Evolutionary conservation across 2,329 filamentous ascomycete genomes (phyloP).

Genomic region (Sporothrix pseudoabietina): DNA sequence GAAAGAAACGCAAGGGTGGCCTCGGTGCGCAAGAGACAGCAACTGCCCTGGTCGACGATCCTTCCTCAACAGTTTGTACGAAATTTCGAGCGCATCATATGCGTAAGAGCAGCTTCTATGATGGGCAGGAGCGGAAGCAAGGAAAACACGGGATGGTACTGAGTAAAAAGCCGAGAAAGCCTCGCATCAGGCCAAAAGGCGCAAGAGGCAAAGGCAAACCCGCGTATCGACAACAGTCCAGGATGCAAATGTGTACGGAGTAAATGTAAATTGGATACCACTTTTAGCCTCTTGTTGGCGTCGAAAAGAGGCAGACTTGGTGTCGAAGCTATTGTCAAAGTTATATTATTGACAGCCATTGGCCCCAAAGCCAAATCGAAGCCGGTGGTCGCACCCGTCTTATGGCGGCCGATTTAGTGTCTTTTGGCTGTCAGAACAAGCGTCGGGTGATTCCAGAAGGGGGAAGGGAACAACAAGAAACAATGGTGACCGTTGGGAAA

Average conservation of each 20-base stretch:
- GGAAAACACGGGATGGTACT: background rate
- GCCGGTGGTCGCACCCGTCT: constrained; percentile 6
- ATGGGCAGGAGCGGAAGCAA: background rate
- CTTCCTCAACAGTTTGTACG: constrained; percentile 7
- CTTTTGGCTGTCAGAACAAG: constrained; percentile 1
- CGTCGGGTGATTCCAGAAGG: constrained; percentile 15
- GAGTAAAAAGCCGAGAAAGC: background rate
- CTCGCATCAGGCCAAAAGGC: background rate
- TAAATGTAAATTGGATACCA: background rate
- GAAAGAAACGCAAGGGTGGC: background rate
- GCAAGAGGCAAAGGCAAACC: background rate
- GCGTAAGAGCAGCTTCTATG: background rate
- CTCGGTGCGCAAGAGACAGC: background rate
- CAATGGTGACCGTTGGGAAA: background rate
- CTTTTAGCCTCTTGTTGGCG: background rate
- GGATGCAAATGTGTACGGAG: background rate
- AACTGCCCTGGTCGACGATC: constrained; percentile 15
- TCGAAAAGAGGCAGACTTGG: background rate
- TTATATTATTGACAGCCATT: background rate
- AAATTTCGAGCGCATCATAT: background rate
- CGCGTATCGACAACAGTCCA: background rate
- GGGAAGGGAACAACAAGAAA: background rate
- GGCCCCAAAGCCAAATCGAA: background rate
- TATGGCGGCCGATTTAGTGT: background rate
- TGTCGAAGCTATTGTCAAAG: background rate